Evolutionary conservation across 2,329 filamentous ascomycete genomes (phyloP).

Genomic region (Pseudogymnoascus sp.): DNA sequence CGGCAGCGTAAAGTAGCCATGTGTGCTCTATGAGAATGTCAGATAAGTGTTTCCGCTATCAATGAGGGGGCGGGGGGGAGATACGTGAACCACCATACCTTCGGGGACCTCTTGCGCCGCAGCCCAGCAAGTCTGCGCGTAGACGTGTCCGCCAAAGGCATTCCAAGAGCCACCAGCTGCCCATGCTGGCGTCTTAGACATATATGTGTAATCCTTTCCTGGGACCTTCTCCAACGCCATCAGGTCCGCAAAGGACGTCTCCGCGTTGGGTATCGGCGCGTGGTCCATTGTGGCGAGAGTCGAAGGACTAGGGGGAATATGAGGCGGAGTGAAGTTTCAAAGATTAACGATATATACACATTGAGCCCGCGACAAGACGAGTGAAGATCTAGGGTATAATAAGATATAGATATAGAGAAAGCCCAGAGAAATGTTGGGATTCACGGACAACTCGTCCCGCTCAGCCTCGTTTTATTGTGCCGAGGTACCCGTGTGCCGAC

Average conservation of each 20-base stretch:
- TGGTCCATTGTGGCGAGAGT: background rate
- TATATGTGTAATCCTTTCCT: constrained; percentile 12
- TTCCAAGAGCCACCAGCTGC: constrained; percentile 15
- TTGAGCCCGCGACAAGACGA: background rate
- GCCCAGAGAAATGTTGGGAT: background rate
- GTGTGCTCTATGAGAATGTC: constrained; percentile 28
- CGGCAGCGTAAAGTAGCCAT: constrained; percentile 45
- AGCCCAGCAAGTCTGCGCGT: constrained; percentile 34
- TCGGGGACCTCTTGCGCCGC: constrained; percentile 30
- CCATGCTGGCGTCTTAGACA: constrained; percentile 14
- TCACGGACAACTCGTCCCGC: background rate
- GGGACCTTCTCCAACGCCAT: constrained; percentile 13
- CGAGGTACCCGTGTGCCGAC: background rate
- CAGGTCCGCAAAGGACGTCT: constrained; percentile 12
- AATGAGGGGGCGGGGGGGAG: constrained; percentile 16
- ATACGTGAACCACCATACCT: constrained; percentile 34
- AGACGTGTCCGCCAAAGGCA: constrained; percentile 39
- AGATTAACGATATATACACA: background rate
- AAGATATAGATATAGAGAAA: background rate
- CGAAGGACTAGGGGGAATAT: background rate
- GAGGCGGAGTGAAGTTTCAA: background rate
- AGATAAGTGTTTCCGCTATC: background rate
- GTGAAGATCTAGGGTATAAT: background rate
- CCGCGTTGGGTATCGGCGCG: background rate
- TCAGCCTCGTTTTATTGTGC: background rate